These are phyloP conservation scores for Fraxinus dipetala DNA, from an alignment of 305 asterid genomes.

Conservation along the genomic window DNA sequence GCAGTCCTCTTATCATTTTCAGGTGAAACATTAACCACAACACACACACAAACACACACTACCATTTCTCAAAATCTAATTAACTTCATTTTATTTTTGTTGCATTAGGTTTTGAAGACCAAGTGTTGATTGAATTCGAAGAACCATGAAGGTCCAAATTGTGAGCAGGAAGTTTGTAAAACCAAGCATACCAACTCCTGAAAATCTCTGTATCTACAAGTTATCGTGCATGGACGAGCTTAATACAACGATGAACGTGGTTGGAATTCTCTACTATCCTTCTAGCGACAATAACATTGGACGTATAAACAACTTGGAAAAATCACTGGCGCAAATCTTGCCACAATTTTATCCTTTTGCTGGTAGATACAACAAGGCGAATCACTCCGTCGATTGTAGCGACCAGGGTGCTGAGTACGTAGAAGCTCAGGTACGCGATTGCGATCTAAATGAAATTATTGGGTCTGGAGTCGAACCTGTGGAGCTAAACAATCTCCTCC, in stretches of 20 bases:
- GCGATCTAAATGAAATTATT: background rate
- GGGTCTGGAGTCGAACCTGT: background rate
- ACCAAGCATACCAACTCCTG: slow-evolving; percentile 2
- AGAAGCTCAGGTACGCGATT: slow-evolving; percentile 4
- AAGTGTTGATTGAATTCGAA: too few species aligned
- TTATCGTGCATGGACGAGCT: slow-evolving; percentile 1
- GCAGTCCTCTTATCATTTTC: too few species aligned
- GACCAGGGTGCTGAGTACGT: slow-evolving; percentile 22
- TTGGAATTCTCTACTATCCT: slow-evolving; percentile 17
- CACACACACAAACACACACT: too few species aligned
- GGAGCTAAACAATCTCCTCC: slow-evolving; percentile 21
- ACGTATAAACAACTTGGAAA: background rate
- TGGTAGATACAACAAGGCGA: slow-evolving; percentile 8
- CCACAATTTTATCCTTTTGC: slow-evolving; percentile 19
- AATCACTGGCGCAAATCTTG: slow-evolving; percentile 6
- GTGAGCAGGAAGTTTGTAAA: slow-evolving; percentile 7
- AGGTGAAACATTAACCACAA: too few species aligned
- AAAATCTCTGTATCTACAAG: slow-evolving; percentile 8
- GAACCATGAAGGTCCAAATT: background rate
- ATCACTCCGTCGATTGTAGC: slow-evolving; percentile 7
- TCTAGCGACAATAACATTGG: too few species aligned
- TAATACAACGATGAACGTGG: background rate
- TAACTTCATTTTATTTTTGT: too few species aligned
- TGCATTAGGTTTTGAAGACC: background rate
- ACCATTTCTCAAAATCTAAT: too few species aligned